Base-by-base conservation (phyloP, 2,329 filamentous ascomycete genomes). In the Colletotrichum chlorophyti region DNA sequence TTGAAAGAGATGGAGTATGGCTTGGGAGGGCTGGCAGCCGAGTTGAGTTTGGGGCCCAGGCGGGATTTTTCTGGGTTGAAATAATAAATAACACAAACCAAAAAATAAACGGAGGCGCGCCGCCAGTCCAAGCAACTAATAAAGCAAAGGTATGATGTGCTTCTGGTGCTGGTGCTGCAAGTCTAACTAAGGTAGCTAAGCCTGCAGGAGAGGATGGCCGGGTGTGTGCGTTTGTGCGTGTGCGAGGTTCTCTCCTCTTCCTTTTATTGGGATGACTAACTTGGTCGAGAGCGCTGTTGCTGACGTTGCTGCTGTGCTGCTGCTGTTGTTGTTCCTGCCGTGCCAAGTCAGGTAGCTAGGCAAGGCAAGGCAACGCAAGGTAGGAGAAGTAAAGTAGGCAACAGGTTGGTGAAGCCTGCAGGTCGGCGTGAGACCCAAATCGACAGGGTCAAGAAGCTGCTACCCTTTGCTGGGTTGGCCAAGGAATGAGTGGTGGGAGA, bases 201-300 rank as follows among this genome's bases (percentile, higher is more conserved):
- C 42, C 45, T 46, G 37, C 37, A 49, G 42, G 37, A 43, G 34
- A 51, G 50, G 55, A 37, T 43, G 55, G 24, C 42, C 43, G 55
- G 41, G 15, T 53, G 42, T 40, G 41, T 34, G 26, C 35, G 40
- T 35, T 50, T 27, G 21, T n/a, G n/a, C n/a, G n/a, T n/a, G n/a
- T n/a, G n/a, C n/a, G n/a, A n/a, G n/a, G n/a, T n/a, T 10, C 11
- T 14, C 12, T n/a, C 14, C 31, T 24, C 3, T 29, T 26, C n/a
- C 14, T 21, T 34, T 38, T 51, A 51, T 41, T 49, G 46, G 41
- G 19, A 46, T 11, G 58, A 40, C 53, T 45, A 60, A 46, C 40
- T 60, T 53, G 53, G 40, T 53, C 29, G 27, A 40, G 19, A 41
- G 27, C 26, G 19, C 42, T 38, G 14, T 35, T 35, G 53, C 43